phyloP scores from a whole-genome alignment of 352 stramenopile species.

The Phytophthora sp. region DNA sequence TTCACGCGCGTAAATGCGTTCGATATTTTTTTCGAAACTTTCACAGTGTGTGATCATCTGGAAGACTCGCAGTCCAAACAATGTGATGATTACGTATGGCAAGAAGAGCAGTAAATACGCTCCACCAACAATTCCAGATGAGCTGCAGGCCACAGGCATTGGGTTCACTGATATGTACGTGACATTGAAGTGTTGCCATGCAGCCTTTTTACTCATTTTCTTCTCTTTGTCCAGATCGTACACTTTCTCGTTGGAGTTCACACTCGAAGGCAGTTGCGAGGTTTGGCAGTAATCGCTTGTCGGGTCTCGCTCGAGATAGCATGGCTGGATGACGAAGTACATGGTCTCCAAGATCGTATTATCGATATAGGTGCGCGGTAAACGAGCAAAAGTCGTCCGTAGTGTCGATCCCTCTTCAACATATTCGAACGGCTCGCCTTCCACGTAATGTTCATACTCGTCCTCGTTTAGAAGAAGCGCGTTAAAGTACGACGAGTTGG shows the following conservation, averaged over 20 bases:
- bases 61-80: slow-evolving; percentile 66
- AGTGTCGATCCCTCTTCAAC: slow-evolving; percentile 49
- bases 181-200: slow-evolving; percentile 32
- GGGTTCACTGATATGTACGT: slow-evolving; percentile 65
- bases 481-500: slow-evolving; percentile 51
- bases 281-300: slow-evolving; percentile 48
- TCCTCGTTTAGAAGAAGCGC: slow-evolving; percentile 60
- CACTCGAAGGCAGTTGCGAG: slow-evolving; percentile 38
- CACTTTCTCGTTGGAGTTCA: slow-evolving; percentile 50
- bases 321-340: slow-evolving; percentile 71
- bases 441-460: slow-evolving; percentile 61
- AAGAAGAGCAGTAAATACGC: slow-evolving; percentile 67
- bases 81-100: slow-evolving; percentile 55
- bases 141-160: slow-evolving; percentile 59
- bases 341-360: slow-evolving; percentile 55
- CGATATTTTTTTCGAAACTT: slow-evolving; percentile 64
- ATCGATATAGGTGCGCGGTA: slow-evolving; percentile 55
- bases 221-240: slow-evolving; percentile 45
- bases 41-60: slow-evolving; percentile 70
- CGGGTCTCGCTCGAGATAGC: slow-evolving; percentile 44
- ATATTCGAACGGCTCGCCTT: slow-evolving; percentile 54
- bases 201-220: slow-evolving; percentile 22
- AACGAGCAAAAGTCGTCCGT: slow-evolving; percentile 52
- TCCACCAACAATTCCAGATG: slow-evolving; percentile 50
- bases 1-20: slow-evolving; percentile 63